Evolutionary conservation across 2,329 filamentous ascomycete genomes (phyloP).

Genomic region (Pseudogymnoascus sp.): DNA sequence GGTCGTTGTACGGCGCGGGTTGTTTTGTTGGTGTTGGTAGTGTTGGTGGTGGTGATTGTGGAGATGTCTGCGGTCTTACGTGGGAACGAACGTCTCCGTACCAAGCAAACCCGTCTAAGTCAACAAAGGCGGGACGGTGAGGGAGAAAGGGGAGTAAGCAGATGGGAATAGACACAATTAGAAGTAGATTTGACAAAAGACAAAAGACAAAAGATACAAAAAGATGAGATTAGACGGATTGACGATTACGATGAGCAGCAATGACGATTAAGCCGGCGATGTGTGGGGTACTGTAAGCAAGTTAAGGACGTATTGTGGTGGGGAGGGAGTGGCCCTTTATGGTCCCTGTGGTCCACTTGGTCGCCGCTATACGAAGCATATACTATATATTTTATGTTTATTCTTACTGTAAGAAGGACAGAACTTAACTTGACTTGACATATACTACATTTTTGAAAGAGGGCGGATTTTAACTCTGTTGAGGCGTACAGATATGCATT

Average conservation of each 20-base stretch:
- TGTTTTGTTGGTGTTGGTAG: not conserved
- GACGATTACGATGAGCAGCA: not conserved
- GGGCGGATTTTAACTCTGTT: not conserved
- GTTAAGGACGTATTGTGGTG: not conserved
- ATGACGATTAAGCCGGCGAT: not conserved
- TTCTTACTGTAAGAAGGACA: not conserved
- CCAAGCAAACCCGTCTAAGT: constrained; percentile 2
- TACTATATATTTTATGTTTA: not conserved
- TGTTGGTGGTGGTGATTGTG: not conserved
- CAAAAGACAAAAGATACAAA: not conserved
- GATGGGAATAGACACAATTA: not conserved
- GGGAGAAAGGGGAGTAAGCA: not conserved
- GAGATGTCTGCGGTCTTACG: not conserved
- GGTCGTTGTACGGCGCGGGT: not conserved
- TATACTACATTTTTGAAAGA: not conserved
- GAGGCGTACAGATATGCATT: not conserved
- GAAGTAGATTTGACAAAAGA: not conserved
- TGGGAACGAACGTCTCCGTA: not conserved
- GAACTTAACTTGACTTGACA: not conserved
- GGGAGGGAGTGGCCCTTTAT: not conserved
- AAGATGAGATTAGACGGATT: not conserved
- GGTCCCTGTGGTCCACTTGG: not conserved
- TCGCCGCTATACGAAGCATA: not conserved
- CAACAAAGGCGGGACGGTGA: not conserved
- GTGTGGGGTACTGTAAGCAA: not conserved